A percentile compares a stretch with the other conserved stretches of the same genome.
These are phyloP conservation scores for Puccinia coronata DNA, from an alignment of 1,284 basidiomycete genomes.

Conservation along the genomic window DNA sequence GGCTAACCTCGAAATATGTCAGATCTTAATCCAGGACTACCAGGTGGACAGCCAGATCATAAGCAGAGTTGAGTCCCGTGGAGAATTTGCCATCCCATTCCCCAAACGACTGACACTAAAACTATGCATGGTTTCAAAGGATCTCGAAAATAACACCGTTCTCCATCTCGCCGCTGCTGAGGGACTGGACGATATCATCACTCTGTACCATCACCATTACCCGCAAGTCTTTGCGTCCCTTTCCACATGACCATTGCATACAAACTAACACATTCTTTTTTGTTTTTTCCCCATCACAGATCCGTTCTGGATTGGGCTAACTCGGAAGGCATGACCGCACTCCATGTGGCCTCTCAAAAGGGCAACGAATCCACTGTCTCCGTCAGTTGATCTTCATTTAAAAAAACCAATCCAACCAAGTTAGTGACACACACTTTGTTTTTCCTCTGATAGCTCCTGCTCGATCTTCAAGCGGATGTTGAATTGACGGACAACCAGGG, in stretches of 20 bases:
- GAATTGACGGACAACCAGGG: slow-evolving; percentile 48
- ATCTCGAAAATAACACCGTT: slow-evolving; percentile 40
- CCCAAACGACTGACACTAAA: neutral
- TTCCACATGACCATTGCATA: neutral
- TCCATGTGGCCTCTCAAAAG: slow-evolving; percentile 42
- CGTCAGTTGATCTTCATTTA: too few relatives aligned
- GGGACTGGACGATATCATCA: slow-evolving; percentile 32
- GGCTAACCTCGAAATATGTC: too few relatives aligned
- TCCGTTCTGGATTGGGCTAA: slow-evolving; percentile 45
- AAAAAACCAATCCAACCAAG: neutral
- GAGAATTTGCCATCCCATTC: too few relatives aligned
- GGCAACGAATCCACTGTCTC: slow-evolving; percentile 29
- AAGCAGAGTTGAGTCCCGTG: too few relatives aligned
- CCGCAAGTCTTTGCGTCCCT: neutral
- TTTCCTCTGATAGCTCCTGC: slow-evolving; percentile 15
- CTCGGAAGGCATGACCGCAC: slow-evolving; percentile 41
- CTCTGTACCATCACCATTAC: slow-evolving; percentile 40
- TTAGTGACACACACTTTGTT: neutral
- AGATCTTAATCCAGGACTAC: too few relatives aligned
- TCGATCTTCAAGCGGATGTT: slow-evolving; percentile 43
- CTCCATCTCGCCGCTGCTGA: slow-evolving; percentile 35
- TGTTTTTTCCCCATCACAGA: too few relatives aligned
- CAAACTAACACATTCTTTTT: neutral
- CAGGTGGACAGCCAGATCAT: too few relatives aligned
- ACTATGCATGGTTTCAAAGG: neutral